Base-by-base conservation (phyloP, 306 rosid genomes). In the Ormosia emarginata region DNA sequence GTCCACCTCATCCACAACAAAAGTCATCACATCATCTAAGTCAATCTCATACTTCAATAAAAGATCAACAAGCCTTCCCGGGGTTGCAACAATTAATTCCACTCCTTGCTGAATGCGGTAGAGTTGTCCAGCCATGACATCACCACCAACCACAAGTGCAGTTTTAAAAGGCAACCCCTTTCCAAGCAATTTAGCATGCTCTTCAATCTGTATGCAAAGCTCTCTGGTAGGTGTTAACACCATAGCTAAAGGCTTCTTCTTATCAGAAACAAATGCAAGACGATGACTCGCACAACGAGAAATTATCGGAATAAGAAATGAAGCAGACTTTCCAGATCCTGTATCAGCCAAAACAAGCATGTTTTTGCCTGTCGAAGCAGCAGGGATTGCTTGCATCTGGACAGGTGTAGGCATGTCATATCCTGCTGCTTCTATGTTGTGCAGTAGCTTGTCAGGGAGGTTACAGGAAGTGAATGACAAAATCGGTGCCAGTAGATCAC, bases 381-480 rank as follows among this genome's bases (percentile, higher is more conserved):
- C 89, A 36, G 98, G 98, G 15, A 94, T 90, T 77, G 97, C 93
- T 88, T 94, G 98, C 98, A 91, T 94, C 85, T 94, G 98, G 30
- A 94, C 93, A 82, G 98, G 89, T 6, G 97, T 91, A 64, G 97
- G 98, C 90, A 90, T 70, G 63, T 90, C 94, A 82, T 89, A 94
- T 10, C 97, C 92, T 43, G 92, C 92, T 32, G 91, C 84, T 83
- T 94, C 97, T 66, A 91, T 81, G 80, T 91, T 94, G 75, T 91
- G 88, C 58, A 88, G 89, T 50, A 94, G 97, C 85, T 88, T 89
- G 29, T 82, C 89, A 41, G 92, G 94, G 79, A 90, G 88, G 82
- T 84, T 84, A 74, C 88, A 92, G 0, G 81, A 84, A 84, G 90
- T 34, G 52, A 94, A 91, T 13, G 94, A 90, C 75, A 90, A 79